phyloP scores from a whole-genome alignment of 331 rosid genomes.

The Quercus phellos region DNA sequence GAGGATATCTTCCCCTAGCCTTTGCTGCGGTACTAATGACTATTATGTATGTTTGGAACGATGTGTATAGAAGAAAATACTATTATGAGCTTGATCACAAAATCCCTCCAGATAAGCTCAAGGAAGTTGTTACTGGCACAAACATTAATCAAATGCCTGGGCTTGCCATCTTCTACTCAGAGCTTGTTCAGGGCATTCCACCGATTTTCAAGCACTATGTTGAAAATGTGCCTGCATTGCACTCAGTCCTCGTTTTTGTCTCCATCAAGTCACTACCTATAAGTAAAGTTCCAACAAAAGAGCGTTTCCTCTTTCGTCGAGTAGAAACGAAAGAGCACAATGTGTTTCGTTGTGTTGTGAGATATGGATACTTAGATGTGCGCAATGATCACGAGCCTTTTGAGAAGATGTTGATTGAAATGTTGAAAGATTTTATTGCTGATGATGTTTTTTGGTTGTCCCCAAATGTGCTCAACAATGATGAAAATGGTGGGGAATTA shows the following conservation, averaged over 20 bases:
- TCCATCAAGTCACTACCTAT: slow-evolving; percentile 58
- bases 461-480: background rate
- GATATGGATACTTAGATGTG: slow-evolving; percentile 63
- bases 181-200: slow-evolving; percentile 72
- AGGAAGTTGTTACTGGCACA: slow-evolving; percentile 25
- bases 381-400: slow-evolving; percentile 45
- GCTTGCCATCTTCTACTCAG: slow-evolving; percentile 64
- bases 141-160: slow-evolving; percentile 37
- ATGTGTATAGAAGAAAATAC: slow-evolving; percentile 55
- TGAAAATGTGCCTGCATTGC: slow-evolving; percentile 56
- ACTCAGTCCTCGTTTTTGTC: slow-evolving; percentile 56
- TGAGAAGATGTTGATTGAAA: slow-evolving; percentile 42
- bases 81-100: slow-evolving; percentile 49
- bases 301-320: slow-evolving; percentile 52
- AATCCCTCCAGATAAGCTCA: slow-evolving; percentile 34
- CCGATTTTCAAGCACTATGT: slow-evolving; percentile 66
- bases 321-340: slow-evolving; percentile 43
- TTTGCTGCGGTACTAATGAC: slow-evolving; percentile 40
- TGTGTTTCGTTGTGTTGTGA: slow-evolving; percentile 54
- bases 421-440: slow-evolving; percentile 34
- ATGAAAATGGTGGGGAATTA: background rate
- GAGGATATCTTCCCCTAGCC: slow-evolving; percentile 70
- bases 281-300: slow-evolving; percentile 41
- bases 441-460: slow-evolving; percentile 14
- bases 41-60: slow-evolving; percentile 61